phyloP scores from a whole-genome alignment of 2,329 filamentous ascomycete genomes.

The Acephala macrosclerotiorum region DNA sequence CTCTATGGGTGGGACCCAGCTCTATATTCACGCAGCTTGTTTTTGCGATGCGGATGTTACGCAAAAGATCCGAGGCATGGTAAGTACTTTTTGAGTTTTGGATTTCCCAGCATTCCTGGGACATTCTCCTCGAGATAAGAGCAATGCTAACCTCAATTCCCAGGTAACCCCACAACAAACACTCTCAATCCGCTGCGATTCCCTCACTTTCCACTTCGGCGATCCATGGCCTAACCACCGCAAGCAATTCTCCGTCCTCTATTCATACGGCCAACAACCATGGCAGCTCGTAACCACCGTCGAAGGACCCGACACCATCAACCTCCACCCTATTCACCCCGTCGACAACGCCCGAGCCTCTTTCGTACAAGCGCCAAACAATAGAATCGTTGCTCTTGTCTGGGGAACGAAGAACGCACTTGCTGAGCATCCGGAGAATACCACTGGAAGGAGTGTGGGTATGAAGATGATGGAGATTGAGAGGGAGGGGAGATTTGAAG shows the following conservation, averaged over 20 bases:
- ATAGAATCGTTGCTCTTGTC: constrained; percentile 5
- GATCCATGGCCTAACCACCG: constrained; percentile 6
- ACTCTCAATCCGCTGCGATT: constrained; percentile 10
- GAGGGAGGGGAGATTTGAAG: constrained; percentile 7
- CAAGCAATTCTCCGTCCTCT: constrained; percentile 11
- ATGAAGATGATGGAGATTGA: constrained; percentile 13
- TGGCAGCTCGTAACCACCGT: constrained; percentile 3
- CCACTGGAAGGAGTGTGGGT: not conserved
- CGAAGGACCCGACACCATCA: constrained; percentile 4
- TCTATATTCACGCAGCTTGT: constrained; percentile 9
- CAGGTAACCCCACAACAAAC: constrained; percentile 3
- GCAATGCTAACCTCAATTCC: too few relatives aligned
- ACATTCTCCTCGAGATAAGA: too few relatives aligned
- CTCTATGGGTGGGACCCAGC: not conserved
- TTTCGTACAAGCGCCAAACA: constrained; percentile 5
- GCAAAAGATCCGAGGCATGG: constrained; percentile 9
- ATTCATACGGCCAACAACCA: constrained; percentile 15
- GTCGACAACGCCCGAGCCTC: not conserved
- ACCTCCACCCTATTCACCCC: constrained; percentile 3
- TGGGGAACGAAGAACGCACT: constrained; percentile 12
- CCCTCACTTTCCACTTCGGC: constrained; percentile 11
- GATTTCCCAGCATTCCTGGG: too few relatives aligned
- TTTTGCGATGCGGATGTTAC: constrained; percentile 8
- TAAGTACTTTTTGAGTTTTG: not conserved
- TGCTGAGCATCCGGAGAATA: not conserved